These are phyloP conservation scores for Colletotrichum sp. DNA, from an alignment of 2,329 filamentous ascomycete genomes.

Conservation along the genomic window DNA sequence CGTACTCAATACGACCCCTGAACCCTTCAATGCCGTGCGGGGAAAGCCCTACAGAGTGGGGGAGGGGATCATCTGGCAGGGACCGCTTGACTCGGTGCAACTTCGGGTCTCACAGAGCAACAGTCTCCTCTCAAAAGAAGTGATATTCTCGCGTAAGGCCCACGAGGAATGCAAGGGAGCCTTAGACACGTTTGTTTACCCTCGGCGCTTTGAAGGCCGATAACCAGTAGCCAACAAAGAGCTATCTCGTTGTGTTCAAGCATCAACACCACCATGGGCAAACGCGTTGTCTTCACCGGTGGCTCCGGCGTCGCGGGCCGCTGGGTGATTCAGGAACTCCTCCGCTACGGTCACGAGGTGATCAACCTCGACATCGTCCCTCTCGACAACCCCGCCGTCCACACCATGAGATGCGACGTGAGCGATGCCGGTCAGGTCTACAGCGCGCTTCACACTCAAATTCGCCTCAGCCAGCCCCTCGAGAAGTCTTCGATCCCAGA, in stretches of 20 bases:
- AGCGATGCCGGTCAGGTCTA: slow-evolving; percentile 41
- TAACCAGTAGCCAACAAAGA: background rate
- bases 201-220: background rate
- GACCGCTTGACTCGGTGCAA: background rate
- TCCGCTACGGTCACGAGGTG: slow-evolving; percentile 35
- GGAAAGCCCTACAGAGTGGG: background rate
- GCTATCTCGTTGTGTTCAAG: background rate
- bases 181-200: background rate
- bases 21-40: background rate
- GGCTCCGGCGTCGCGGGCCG: slow-evolving; percentile 40
- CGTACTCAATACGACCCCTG: background rate
- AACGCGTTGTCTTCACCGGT: slow-evolving; percentile 36
- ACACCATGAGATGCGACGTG: slow-evolving; percentile 38
- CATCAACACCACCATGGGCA: slow-evolving; percentile 14
- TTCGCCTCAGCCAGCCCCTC: slow-evolving; percentile 40
- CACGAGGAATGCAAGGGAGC: background rate
- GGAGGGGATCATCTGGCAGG: background rate
- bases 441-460: slow-evolving; percentile 49
- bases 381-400: slow-evolving; percentile 30
- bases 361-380: slow-evolving; percentile 39
- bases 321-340: slow-evolving; percentile 35
- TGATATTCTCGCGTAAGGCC: background rate
- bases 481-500: slow-evolving; percentile 50
- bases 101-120: background rate
- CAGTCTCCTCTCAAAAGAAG: background rate